Evolutionary conservation across 139 green algal genomes (phyloP), one percentile per base, ranked within the genome.

Genomic region (Coelastrella sp.): DNA sequence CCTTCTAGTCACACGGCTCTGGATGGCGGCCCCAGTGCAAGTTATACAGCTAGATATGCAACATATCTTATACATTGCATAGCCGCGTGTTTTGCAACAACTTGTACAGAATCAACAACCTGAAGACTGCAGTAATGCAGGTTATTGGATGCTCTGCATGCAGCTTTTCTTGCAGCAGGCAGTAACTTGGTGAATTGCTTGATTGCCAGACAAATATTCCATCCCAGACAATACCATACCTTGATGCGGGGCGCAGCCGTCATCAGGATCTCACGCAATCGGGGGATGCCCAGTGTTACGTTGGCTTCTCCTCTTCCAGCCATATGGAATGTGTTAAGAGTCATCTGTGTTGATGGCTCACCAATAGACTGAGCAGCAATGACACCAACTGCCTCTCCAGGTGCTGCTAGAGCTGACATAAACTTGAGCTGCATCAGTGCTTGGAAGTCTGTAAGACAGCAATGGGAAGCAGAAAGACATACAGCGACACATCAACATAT

Each of bases 261-360:
- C 97, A 99, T 99, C 13, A 99, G 88, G 45, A 99, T 96, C 92
- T 99, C 97, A 25, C 97, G 91, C 53, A 99, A 89, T 11, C 97
- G 95, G 1, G 97, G 97, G 66, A 99, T 99, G 63, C 97, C 97
- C 48, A 99, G 91, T 43, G 97, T 99, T 85, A 99, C 97, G 85
- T 99, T 99, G 15, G 97, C 97, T 89, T 98, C 96, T 3, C 96
- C 96, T 2, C 96, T 92, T 0, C 96, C 96, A 51, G 93, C 93
- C 94, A 97, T 97, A 90, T 99, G 96, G 92, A 99, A 99, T 23
- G 96, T 99, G 92, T 98, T 98, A 74, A 98, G 93, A 30, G 95
- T 98, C 92, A 98, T 97, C 86, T 98, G 75, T 23, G 95, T 98
- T 45, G 92, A 96, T 1, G 94, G 94, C 92, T 98, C 96, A 48